Percentiles rank a stretch among this genome's conserved stretches.
phyloP scores from a whole-genome alignment of 352 stramenopile species.

The Phytophthora pistaciae region DNA sequence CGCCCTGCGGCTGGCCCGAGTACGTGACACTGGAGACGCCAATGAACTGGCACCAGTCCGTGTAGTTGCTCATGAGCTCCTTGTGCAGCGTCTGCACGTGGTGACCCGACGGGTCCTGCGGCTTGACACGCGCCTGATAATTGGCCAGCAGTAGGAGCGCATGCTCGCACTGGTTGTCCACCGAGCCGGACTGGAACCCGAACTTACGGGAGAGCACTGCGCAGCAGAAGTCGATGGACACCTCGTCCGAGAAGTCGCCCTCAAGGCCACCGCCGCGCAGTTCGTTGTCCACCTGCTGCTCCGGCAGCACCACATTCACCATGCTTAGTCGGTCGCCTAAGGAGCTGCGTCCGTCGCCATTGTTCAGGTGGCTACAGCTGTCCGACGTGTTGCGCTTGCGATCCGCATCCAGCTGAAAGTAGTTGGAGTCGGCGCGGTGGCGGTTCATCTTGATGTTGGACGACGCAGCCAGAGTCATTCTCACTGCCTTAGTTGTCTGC shows the following conservation, averaged over 20 bases:
- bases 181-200: constrained; percentile 72
- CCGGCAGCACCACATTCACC: constrained; percentile 71
- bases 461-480: no score
- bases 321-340: constrained; percentile 72
- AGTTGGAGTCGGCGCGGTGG: constrained; percentile 84
- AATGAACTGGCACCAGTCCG: constrained; percentile 72
- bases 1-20: constrained; percentile 43
- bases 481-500: no score
- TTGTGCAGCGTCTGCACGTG: constrained; percentile 67
- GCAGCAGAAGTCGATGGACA: constrained; percentile 79
- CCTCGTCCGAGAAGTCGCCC: constrained; percentile 77
- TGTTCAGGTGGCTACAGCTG: constrained; percentile 46
- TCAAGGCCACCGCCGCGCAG: constrained; percentile 56
- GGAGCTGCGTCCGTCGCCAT: constrained; percentile 51
- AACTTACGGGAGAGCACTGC: constrained; percentile 79
- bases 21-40: constrained; percentile 45
- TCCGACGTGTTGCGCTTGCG: constrained; percentile 74
- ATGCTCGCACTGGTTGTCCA: constrained; percentile 85
- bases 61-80: constrained; percentile 76
- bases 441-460: constrained; percentile 67
- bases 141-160: constrained; percentile 78
- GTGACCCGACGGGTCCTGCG: constrained; percentile 46
- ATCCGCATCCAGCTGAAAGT: constrained; percentile 84
- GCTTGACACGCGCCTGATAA: constrained; percentile 61
- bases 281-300: no score